Conservation (phyloP, 1,284 basidiomycete species). For the Boletus semigastroideus region DNA sequence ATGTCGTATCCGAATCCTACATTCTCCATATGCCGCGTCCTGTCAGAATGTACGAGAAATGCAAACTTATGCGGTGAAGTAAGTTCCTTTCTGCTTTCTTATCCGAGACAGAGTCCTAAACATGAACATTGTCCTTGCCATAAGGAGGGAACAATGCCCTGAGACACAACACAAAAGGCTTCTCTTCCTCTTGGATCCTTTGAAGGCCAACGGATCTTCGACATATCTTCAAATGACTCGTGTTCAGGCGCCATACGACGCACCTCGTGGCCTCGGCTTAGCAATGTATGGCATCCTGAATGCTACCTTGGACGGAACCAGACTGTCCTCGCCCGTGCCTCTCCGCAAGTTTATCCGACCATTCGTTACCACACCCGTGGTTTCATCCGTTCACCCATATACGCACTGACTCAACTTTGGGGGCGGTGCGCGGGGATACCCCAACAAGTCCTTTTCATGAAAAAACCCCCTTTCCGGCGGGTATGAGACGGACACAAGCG, state of each 20-base stretch:
- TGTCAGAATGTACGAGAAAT: constrained; percentile 8
- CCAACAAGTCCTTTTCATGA: constrained; percentile 13
- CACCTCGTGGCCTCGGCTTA: constrained; percentile 17
- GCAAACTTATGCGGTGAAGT: constrained; percentile 24
- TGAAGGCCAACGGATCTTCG: constrained; percentile 14
- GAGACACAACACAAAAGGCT: constrained; percentile 15
- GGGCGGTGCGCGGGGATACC: constrained; percentile 18
- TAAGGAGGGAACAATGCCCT: constrained; percentile 31
- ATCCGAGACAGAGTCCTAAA: constrained; percentile 20
- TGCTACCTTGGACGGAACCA: constrained; percentile 9
- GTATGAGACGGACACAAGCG: constrained; percentile 21
- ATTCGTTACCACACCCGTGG: constrained; percentile 22
- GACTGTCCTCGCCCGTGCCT: constrained; percentile 7
- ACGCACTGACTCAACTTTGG: constrained; percentile 10
- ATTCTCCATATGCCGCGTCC: constrained; percentile 8
- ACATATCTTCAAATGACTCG: constrained; percentile 12
- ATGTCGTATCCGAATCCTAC: constrained; percentile 8
- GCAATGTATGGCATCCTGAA: constrained; percentile 10
- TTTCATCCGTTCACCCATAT: constrained; percentile 17
- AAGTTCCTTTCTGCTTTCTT: constrained; percentile 12
- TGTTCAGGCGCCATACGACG: constrained; percentile 12
- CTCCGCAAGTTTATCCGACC: constrained; percentile 16
- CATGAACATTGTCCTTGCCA: constrained; percentile 31
- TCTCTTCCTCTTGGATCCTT: constrained; percentile 7
- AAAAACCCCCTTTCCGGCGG: constrained; percentile 15